Base-by-base conservation (phyloP, 2,329 filamentous ascomycete genomes). In the Phaeosphaeriaceae sp. region DNA sequence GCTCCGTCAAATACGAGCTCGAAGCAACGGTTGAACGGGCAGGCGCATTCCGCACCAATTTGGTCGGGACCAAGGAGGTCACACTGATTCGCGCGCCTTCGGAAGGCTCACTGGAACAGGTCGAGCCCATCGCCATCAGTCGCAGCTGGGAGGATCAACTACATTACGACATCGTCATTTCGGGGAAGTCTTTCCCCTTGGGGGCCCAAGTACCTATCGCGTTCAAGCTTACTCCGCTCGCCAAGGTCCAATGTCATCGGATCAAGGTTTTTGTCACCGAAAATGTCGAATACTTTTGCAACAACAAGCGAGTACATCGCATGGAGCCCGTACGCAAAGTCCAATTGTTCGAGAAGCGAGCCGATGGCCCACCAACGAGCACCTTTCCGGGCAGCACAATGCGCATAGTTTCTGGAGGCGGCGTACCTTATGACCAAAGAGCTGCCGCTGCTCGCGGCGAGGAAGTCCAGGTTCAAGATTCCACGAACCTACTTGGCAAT, bases 101-200 rank as follows among this genome's bases (percentile, higher is more conserved):
- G 49, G 92, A 96, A 77, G 87, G 93, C 47, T 97, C 93, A 0
- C 82, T 97, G 22, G 93, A 97, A 76, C 92, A 92, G 76, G 90
- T 93, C 24, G 93, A 97, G 73, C 93, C 93, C 2, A 97, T 97
- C 69, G 94, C 93, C 11, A 97, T 97, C 71, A 94, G 91, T 63
- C 85, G 93, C 20, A 93, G 92, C 61, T 97, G 93, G 93, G 93
- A 97, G 74, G 93, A 97, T 67, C 93, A 97, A 72, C 82, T 97
- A 31, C 92, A 96, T 71, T 97, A 97, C 79, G 93, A 97, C 70
- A 97, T 97, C 67, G 89, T 97, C 74, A 96, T 97, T 54, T 97
- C 93, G 1, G 93, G 93, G 54, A 97, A 97, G 83, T 96, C 93
- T 0, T 97, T 97, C 59, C 92, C 93, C 0, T 86, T 97, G 20